Evolutionary conservation across 1,284 basidiomycete genomes (phyloP), one percentile per base, ranked within the genome.

Genomic region (Trichosporon faecale): DNA sequence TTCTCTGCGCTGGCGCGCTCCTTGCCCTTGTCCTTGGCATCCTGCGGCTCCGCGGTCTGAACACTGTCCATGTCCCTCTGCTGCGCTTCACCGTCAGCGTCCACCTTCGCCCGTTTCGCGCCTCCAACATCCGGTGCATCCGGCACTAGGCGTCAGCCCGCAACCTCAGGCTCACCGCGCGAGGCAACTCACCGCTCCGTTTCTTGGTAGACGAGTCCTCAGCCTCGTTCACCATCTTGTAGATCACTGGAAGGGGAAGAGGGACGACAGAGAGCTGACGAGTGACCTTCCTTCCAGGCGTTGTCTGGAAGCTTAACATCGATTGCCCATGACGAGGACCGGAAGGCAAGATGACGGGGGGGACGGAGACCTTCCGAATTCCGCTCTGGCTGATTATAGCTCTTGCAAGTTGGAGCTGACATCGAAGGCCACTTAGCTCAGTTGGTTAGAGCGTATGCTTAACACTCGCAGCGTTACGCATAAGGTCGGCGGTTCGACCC

Each of bases 401-500:
- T 12, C 21, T n/a, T 52, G 4, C 9, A 14, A 21, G n/a, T 7
- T 1, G 7, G 2, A 7, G n/a, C 21, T 23, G 3, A 23, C 49
- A 23, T 25, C 21, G 3, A 52, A 52, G 49, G 49, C 49, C 49
- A 52, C 49, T 52, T 52, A 52, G 49, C 49, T 52, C 49, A 52
- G 49, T 52, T 52, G 49, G 49, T 52, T 52, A 52, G 49, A 52
- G 49, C 49, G 49, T 52, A 52, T 52, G 49, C 49, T 52, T 52
- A 52, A 52, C 49, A 52, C 49, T 21, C 12, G 49, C 23, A 21
- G 49, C 1, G n/a, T 52, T 25, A 52, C 49, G 49, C 49, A 52
- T 52, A 52, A 52, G 49, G 49, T 52, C 49, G 49, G 49, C 49
- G 49, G 49, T 52, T 52, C 49, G 49, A 52, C 49, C 49, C 49